A percentile compares a stretch with the other conserved stretches of the same genome.
Evolutionary conservation across 371 early-diverging fungal genomes (phyloP).

Genomic region (Synchytrium microbalum): DNA sequence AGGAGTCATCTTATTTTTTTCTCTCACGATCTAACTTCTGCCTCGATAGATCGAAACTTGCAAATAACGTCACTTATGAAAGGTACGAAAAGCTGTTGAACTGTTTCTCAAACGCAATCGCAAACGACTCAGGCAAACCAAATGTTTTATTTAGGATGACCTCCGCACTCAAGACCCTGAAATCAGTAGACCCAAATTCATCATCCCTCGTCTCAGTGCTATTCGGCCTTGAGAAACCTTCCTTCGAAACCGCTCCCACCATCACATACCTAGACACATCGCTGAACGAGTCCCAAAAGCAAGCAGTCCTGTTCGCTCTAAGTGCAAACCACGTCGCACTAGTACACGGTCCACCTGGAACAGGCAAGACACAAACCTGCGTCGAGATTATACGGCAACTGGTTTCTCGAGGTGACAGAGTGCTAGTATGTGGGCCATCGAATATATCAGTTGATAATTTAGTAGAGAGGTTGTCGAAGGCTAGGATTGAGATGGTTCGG

Average conservation of each 20-base stretch:
- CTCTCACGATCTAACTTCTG: neutral
- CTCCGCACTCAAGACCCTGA: constrained; percentile 12
- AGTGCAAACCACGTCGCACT: constrained; percentile 60
- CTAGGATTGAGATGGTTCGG: constrained; percentile 61
- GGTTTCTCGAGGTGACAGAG: constrained; percentile 43
- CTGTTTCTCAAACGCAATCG: neutral
- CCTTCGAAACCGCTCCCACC: constrained; percentile 15
- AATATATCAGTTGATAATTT: constrained; percentile 89
- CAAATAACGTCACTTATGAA: constrained; percentile 70
- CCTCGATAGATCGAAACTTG: constrained; percentile 28
- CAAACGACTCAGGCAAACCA: too few species aligned
- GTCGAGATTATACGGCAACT: constrained; percentile 82
- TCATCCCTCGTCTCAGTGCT: constrained; percentile 33
- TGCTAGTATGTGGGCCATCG: constrained; percentile 91
- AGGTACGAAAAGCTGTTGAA: constrained; percentile 12
- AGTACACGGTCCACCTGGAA: constrained; percentile 84
- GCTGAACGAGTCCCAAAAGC: constrained; percentile 68
- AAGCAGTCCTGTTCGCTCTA: constrained; percentile 64
- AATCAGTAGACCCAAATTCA: neutral
- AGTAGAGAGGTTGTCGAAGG: constrained; percentile 63
- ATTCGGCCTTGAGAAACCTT: constrained; percentile 34
- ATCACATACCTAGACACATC: constrained; percentile 32
- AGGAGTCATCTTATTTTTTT: neutral
- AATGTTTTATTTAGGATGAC: too few species aligned
- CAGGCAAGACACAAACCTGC: constrained; percentile 91